These are phyloP conservation scores for Symmetrospora coprosmae DNA, from an alignment of 768 basidiomycete genomes.

Conservation along the genomic window DNA sequence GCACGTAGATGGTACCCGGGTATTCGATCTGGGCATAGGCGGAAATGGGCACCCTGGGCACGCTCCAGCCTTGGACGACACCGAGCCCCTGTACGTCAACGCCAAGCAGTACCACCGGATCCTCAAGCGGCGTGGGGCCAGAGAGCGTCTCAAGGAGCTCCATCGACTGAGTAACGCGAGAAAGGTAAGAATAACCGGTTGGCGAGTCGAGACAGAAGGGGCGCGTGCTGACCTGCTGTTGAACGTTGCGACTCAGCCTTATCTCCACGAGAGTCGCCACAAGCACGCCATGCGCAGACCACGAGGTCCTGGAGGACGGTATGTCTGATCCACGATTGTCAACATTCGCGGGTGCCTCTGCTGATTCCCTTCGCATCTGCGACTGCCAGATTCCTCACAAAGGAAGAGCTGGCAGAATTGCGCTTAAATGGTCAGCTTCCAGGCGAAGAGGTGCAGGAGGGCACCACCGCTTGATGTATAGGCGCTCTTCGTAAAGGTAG, in stretches of 20 bases:
- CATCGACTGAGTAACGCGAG: conserved; percentile 81
- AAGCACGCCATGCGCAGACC: conserved; percentile 96
- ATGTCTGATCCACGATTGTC: too few relatives aligned
- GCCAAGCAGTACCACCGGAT: conserved; percentile 99
- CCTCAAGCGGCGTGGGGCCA: conserved; percentile 78
- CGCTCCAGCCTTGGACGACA: conserved; percentile 52
- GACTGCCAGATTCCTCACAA: conserved; percentile 9
- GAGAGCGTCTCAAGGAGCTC: conserved; percentile 82
- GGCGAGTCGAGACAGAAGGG: conserved; percentile 12
- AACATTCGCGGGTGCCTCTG: neutral
- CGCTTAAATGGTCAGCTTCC: neutral
- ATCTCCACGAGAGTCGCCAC: conserved; percentile 94
- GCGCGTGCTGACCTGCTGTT: neutral
- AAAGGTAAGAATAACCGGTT: too few relatives aligned
- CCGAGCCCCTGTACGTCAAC: conserved; percentile 97
- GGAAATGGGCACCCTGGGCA: too few relatives aligned
- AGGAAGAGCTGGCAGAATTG: conserved; percentile 13
- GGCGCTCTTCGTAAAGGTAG: too few relatives aligned
- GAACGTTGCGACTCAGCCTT: conserved; percentile 50
- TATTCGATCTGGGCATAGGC: too few relatives aligned
- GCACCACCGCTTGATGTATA: neutral
- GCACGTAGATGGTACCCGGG: too few relatives aligned
- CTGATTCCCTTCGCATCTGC: too few relatives aligned
- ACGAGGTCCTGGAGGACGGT: conserved; percentile 89
- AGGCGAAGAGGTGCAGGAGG: neutral